These are phyloP conservation scores for Alternaria ventricosa DNA, from an alignment of 2,329 filamentous ascomycete genomes.

Conservation along the genomic window DNA sequence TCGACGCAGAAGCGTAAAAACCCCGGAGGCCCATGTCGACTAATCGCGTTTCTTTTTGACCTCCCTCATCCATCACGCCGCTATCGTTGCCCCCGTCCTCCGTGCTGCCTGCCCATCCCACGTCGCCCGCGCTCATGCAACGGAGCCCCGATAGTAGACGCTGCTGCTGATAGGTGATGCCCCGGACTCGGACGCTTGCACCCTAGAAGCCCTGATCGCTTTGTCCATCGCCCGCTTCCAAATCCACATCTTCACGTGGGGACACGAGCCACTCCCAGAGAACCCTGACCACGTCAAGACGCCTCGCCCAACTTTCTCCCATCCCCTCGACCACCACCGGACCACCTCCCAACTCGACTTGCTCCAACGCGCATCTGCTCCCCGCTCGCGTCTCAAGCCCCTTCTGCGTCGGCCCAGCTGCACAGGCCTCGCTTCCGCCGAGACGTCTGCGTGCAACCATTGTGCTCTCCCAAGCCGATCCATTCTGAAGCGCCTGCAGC, in stretches of 20 bases:
- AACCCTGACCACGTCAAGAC: slow-evolving; percentile 9
- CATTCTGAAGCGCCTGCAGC: slow-evolving; percentile 35
- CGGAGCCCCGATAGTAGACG: slow-evolving; percentile 25
- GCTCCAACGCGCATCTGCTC: slow-evolving; percentile 12
- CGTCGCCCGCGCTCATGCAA: slow-evolving; percentile 33
- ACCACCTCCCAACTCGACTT: slow-evolving; percentile 2
- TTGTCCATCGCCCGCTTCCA: background rate
- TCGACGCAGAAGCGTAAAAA: slow-evolving; percentile 26
- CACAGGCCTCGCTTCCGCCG: slow-evolving; percentile 30
- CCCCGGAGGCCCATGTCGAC: slow-evolving; percentile 23
- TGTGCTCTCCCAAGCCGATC: slow-evolving; percentile 27
- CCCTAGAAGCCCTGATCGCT: background rate
- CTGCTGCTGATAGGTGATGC: slow-evolving; percentile 22
- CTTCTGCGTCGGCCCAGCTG: slow-evolving; percentile 29
- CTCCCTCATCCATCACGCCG: slow-evolving; percentile 22
- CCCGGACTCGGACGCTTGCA: background rate
- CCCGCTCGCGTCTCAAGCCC: slow-evolving; percentile 23
- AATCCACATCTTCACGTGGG: slow-evolving; percentile 34
- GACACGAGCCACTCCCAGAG: slow-evolving; percentile 27
- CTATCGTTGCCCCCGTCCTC: slow-evolving; percentile 6
- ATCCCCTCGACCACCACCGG: slow-evolving; percentile 7
- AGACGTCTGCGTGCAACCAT: slow-evolving; percentile 27
- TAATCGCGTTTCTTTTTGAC: slow-evolving; percentile 33
- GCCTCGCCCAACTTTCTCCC: slow-evolving; percentile 9
- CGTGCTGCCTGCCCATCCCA: slow-evolving; percentile 19